phyloP scores from a whole-genome alignment of 2,329 filamentous ascomycete species.

The Epichloe glyceriae region DNA sequence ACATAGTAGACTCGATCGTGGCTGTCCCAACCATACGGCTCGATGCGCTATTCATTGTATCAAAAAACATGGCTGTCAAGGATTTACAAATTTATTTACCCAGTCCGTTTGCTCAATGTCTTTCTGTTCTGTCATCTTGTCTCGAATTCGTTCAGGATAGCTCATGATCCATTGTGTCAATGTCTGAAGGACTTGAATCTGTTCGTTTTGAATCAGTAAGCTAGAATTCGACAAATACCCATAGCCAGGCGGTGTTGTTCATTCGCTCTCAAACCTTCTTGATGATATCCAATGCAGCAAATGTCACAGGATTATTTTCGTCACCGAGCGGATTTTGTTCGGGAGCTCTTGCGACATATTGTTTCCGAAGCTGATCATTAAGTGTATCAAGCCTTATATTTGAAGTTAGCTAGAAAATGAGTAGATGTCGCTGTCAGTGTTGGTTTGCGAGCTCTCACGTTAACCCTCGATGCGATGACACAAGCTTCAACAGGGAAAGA shows the following conservation, averaged over 20 bases:
- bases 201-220: neutral
- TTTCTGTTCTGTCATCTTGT: conserved; percentile 70
- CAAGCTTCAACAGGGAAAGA: conserved; percentile 75
- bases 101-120: conserved; percentile 72
- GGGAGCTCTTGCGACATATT: conserved; percentile 73
- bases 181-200: conserved; percentile 72
- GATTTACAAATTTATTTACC: conserved; percentile 39
- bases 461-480: conserved; percentile 84
- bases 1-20: conserved; percentile 81
- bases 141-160: conserved; percentile 75
- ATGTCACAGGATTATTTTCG: conserved; percentile 58
- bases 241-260: neutral
- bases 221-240: neutral
- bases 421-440: neutral
- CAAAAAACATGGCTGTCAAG: conserved; percentile 6
- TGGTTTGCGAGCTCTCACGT: conserved; percentile 47
- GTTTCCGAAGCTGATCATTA: conserved; percentile 82
- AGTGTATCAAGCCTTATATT: conserved; percentile 65
- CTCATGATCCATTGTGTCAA: conserved; percentile 81
- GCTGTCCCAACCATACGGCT: conserved; percentile 78
- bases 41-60: conserved; percentile 44
- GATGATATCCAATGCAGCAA: conserved; percentile 70
- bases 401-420: conserved; percentile 11
- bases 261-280: conserved; percentile 47
- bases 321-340: conserved; percentile 73